phyloP scores from a whole-genome alignment of 495 filamentous ascomycete genomes.

The Aspergillus bertholletiae region DNA sequence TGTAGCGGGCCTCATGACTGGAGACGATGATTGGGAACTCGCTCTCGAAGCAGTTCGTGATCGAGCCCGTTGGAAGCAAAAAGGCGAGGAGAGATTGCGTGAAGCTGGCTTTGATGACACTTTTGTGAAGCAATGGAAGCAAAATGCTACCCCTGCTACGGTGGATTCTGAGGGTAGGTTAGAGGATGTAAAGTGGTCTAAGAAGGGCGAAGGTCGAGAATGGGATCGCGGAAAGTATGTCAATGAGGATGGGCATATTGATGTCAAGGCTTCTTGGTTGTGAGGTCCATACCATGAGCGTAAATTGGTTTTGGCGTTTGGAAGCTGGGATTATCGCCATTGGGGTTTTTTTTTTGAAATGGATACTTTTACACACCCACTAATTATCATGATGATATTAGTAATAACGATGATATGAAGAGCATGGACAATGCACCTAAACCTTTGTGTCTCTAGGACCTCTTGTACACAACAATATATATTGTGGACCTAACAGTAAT shows the following conservation, averaged over 20 bases:
- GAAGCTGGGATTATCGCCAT: neutral
- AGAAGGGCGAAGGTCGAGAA: slow-evolving; percentile 75
- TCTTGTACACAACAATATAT: too few species aligned
- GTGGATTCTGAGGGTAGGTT: slow-evolving; percentile 50
- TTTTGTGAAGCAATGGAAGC: slow-evolving; percentile 76
- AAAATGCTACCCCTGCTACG: slow-evolving; percentile 38
- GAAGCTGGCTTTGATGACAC: slow-evolving; percentile 77
- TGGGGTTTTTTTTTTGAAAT: neutral
- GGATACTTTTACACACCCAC: neutral
- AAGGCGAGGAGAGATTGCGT: slow-evolving; percentile 73
- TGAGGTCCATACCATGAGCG: neutral
- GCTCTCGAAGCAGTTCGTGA: slow-evolving; percentile 80
- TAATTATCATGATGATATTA: neutral
- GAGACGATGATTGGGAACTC: slow-evolving; percentile 74
- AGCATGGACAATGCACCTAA: too few species aligned
- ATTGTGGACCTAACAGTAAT: too few species aligned
- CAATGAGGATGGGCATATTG: slow-evolving; percentile 57
- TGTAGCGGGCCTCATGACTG: slow-evolving; percentile 41
- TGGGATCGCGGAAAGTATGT: slow-evolving; percentile 89
- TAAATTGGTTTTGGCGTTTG: slow-evolving; percentile 10
- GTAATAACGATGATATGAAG: neutral
- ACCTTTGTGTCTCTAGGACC: too few species aligned
- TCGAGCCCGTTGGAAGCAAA: slow-evolving; percentile 72
- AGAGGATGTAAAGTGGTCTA: slow-evolving; percentile 75
- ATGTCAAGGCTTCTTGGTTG: slow-evolving; percentile 48